phyloP scores from a whole-genome alignment of 1,139 yeast genomes.

The Yamadazyma songkhlaensis region DNA sequence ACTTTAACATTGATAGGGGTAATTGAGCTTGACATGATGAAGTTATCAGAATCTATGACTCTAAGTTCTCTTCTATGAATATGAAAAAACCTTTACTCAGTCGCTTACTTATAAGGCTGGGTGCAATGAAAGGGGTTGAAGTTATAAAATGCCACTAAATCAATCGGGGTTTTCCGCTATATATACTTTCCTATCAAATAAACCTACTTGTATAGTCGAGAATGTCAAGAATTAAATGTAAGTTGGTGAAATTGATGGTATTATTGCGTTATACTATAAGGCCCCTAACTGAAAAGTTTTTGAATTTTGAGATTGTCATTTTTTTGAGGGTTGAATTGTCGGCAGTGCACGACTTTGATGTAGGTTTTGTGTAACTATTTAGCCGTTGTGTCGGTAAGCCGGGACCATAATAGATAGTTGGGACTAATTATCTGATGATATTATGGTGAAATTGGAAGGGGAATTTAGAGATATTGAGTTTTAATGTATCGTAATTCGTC shows the following conservation, averaged over 20 bases:
- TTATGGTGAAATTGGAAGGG: too few relatives aligned
- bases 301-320: background rate
- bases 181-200: too few relatives aligned
- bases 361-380: background rate
- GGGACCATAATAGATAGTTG: too few relatives aligned
- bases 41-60: background rate
- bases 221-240: too few relatives aligned
- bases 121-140: too few relatives aligned
- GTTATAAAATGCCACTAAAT: too few relatives aligned
- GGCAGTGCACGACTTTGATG: constrained; percentile 1
- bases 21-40: constrained; percentile 17
- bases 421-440: too few relatives aligned
- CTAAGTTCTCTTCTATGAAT: background rate
- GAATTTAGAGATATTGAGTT: too few relatives aligned
- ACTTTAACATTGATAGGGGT: constrained; percentile 66
- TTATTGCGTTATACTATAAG: background rate
- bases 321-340: background rate
- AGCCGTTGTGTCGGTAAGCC: background rate
- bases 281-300: constrained; percentile 2
- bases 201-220: too few relatives aligned
- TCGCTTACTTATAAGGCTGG: too few relatives aligned
- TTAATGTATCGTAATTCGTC: constrained; percentile 1
- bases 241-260: background rate
- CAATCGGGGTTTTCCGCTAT: too few relatives aligned
- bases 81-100: too few relatives aligned